Base-by-base conservation (phyloP, 495 filamentous ascomycete species). In the Astrothelium subdiscretum region DNA sequence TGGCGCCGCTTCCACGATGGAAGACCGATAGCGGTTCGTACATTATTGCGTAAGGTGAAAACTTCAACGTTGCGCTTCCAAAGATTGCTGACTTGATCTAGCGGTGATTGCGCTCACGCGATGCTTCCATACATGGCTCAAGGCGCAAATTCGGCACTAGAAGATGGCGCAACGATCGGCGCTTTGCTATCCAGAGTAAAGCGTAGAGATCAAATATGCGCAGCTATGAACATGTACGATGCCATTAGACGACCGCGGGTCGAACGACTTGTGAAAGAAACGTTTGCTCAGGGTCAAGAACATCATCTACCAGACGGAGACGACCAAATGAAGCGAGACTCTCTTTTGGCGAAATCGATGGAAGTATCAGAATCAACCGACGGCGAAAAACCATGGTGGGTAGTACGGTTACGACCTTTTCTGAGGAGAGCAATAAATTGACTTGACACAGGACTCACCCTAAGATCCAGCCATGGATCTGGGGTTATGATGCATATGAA, bases 31-130 rank as follows among this genome's bases (percentile, higher is more conserved):
- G 32, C 13, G 32, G 32, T 13, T 38, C 32, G 13, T 38, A 38
- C 32, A 38, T 38, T 13, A 38, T 38, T 13, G 32, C 32, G 32
- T 38, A 13, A 38, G 32, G 13, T 13, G 32, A 38, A 38, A 38
- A 6, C 13, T 38, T 13, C 32, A 6, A 38, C 32, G 6, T 38
- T 13, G 13, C 5, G 5, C 32, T 38, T 38, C 32, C 13, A 38
- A 13, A 13, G 32, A 38, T 6, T n/a, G 13, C 32, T 38, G 32
- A 38, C 13, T 38, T 38, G 32, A 38, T 38, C 32, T 13, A 38
- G 32, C 13, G 80, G 80, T 0, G 80, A 83, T 62, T 73, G 77
- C 10, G 76, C 73, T 3, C 80, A 81, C 62, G 69, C 73, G 29
- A 67, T 67, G 67, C 62, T 67, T 1, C 65, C 67, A 40, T 61